phyloP scores from a whole-genome alignment of 2,329 filamentous ascomycete species.

The Bipolaris zeicola region DNA sequence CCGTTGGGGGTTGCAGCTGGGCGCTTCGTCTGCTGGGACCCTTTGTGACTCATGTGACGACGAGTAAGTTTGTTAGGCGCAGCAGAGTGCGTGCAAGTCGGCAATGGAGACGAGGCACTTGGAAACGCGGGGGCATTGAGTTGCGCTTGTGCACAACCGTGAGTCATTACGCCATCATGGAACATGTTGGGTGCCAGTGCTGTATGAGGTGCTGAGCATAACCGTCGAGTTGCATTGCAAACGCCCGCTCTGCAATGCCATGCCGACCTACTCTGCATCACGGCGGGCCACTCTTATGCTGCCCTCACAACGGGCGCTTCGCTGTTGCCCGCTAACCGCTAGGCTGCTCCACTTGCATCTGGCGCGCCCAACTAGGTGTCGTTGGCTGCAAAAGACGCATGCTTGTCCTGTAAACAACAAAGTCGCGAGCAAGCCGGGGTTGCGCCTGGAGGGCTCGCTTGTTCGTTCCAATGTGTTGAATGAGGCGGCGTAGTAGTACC shows the following conservation, averaged over 20 bases:
- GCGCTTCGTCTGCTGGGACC: not conserved
- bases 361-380: not conserved
- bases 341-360: not conserved
- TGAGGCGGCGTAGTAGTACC: constrained; percentile 3
- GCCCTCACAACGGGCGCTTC: not conserved
- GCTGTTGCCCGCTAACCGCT: not conserved
- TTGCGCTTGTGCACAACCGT: constrained; percentile 3
- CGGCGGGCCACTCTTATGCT: not conserved
- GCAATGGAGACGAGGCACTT: not conserved
- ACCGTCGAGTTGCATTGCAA: not conserved
- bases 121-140: not conserved
- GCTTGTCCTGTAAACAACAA: not conserved
- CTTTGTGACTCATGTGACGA: constrained; percentile 16
- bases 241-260: not conserved
- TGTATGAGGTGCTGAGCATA: not conserved
- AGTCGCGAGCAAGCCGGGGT: not conserved
- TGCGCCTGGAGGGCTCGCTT: constrained; percentile 8
- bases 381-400: not conserved
- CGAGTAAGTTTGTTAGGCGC: not conserved
- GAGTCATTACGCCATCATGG: not conserved
- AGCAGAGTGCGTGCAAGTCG: not conserved
- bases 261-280: not conserved
- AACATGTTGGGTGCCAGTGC: not conserved
- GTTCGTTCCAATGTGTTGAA: not conserved
- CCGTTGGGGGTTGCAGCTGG: not conserved